Evolutionary conservation across 345 rosid species (phyloP).

Genomic region (Sonneratia alba): DNA sequence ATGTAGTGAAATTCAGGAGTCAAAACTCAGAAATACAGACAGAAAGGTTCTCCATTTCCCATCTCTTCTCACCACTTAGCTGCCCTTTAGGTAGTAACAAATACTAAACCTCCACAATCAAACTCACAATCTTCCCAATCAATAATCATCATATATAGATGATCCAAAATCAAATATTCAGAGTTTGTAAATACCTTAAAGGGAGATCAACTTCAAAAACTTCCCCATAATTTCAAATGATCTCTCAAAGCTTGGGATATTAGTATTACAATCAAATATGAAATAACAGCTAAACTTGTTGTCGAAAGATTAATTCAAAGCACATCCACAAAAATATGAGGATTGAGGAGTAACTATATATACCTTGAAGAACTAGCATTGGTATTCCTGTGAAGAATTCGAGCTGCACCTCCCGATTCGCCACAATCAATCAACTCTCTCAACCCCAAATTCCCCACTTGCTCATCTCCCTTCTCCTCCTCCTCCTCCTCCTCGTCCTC

Average conservation of each 20-base stretch:
- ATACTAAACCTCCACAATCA: not conserved
- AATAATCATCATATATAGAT: not conserved
- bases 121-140: not conserved
- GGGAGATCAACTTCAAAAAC: not conserved
- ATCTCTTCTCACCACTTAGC: not conserved
- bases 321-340: not conserved
- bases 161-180: not conserved
- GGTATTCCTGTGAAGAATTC: conserved; percentile 84
- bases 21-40: not conserved
- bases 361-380: conserved; percentile 56
- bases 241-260: not conserved
- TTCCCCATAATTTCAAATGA: not conserved
- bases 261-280: not conserved
- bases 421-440: conserved; percentile 73
- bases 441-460: conserved; percentile 55
- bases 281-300: not conserved
- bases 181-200: not conserved
- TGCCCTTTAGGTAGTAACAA: not conserved
- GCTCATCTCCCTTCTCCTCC: conserved; percentile 36
- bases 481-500: conserved; percentile 28
- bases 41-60: not conserved
- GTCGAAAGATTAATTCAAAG: not conserved
- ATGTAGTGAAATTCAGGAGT: not conserved
- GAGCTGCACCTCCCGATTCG: conserved; percentile 43
- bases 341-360: not conserved